phyloP scores from a whole-genome alignment of 2,329 filamentous ascomycete species.

The Fusarium globosum region DNA sequence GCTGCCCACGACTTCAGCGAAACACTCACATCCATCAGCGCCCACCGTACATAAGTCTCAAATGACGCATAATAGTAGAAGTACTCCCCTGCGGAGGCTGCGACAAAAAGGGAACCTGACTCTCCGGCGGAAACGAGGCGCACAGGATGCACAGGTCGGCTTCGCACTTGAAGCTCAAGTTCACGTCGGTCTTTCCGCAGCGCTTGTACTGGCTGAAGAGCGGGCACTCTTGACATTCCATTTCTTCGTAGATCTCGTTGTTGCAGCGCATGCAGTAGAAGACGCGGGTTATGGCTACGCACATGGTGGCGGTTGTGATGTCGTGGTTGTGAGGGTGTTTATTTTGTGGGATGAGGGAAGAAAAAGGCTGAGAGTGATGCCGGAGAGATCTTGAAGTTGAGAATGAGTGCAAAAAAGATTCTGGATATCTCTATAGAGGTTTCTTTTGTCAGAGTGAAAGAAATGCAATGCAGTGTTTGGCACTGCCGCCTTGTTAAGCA shows the following conservation, averaged over 20 bases:
- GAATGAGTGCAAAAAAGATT: accelerated
- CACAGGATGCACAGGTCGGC: not conserved
- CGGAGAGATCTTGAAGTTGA: not conserved
- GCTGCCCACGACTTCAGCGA: accelerated
- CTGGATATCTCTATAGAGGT: accelerated
- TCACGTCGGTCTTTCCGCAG: not conserved
- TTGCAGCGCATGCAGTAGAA: slow-evolving; percentile 1
- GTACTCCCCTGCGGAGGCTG: not conserved
- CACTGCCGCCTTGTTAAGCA: not conserved
- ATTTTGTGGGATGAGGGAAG: not conserved
- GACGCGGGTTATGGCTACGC: not conserved
- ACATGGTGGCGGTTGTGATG: not conserved
- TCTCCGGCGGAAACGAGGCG: not conserved
- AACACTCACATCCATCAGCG: not conserved
- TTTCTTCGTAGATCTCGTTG: not conserved
- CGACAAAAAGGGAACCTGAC: not conserved
- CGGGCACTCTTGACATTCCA: not conserved
- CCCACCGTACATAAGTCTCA: not conserved
- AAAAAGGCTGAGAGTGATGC: not conserved
- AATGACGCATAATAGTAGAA: not conserved
- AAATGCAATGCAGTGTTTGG: not conserved
- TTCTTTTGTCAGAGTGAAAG: not conserved
- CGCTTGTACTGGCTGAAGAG: not conserved
- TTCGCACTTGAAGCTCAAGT: not conserved
- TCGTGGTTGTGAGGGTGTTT: not conserved